phyloP scores from a whole-genome alignment of 331 rosid genomes.

The Dryas integrifolia region DNA sequence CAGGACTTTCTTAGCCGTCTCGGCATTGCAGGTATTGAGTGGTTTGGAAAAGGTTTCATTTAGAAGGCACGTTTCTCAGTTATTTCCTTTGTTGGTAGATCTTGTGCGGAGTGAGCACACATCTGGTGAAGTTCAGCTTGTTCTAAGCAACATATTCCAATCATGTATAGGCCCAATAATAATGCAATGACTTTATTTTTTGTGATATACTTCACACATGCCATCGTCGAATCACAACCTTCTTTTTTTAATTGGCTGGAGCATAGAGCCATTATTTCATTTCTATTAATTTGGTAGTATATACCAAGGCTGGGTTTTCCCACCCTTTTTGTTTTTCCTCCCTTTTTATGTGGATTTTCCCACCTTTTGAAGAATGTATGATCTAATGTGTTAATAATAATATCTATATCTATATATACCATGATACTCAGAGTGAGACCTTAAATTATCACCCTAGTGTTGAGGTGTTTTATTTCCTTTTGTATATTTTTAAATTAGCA shows the following conservation, averaged over 20 bases:
- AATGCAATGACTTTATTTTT: constrained; percentile 40
- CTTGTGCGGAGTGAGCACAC: constrained; percentile 83
- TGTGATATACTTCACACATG: constrained; percentile 19
- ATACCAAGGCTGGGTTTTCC: constrained; percentile 16
- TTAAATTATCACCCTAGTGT: too few relatives aligned
- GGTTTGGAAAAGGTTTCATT: constrained; percentile 59
- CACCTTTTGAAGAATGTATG: not conserved
- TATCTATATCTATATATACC: not conserved
- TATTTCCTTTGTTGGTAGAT: constrained; percentile 83
- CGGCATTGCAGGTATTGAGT: constrained; percentile 63
- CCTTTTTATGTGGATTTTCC: not conserved
- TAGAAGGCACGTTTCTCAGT: constrained; percentile 55
- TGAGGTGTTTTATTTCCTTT: too few relatives aligned
- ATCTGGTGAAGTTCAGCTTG: constrained; percentile 90
- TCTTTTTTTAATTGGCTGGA: constrained; percentile 25
- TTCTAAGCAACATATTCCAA: constrained; percentile 68
- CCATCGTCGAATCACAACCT: constrained; percentile 24
- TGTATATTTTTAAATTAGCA: too few relatives aligned
- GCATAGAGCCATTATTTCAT: constrained; percentile 15
- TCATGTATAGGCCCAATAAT: constrained; percentile 80
- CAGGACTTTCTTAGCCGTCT: constrained; percentile 63
- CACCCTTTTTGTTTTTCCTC: not conserved
- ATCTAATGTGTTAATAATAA: not conserved
- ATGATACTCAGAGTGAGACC: too few relatives aligned
- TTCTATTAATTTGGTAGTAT: constrained; percentile 1